Evolutionary conservation across 495 filamentous ascomycete genomes (phyloP).

Genomic region (Neurospora cerealis): DNA sequence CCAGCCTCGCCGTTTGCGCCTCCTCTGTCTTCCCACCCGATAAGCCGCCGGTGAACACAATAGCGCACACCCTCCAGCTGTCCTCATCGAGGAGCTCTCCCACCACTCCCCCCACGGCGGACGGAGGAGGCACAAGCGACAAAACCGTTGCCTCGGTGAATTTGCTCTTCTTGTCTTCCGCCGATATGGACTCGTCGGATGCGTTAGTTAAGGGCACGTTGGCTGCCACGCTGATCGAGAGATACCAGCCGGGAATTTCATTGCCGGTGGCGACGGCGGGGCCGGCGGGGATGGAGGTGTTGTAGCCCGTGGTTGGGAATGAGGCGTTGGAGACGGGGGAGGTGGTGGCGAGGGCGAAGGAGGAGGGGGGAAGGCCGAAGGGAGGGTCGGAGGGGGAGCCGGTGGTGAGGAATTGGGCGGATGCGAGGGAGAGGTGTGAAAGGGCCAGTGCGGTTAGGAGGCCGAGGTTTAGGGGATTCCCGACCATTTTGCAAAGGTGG

Average conservation of each 20-base stretch:
- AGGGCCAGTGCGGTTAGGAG: too few species aligned
- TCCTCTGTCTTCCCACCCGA: neutral
- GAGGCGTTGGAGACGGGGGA: neutral
- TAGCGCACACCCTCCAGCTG: slow-evolving; percentile 10
- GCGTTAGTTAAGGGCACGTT: slow-evolving; percentile 6
- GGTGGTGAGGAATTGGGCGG: neutral
- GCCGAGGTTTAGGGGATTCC: neutral
- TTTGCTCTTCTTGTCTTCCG: neutral
- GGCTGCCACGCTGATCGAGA: slow-evolving; percentile 3
- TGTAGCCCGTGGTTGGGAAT: slow-evolving; percentile 9
- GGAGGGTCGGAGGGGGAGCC: neutral
- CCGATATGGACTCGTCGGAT: neutral
- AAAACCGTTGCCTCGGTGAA: slow-evolving; percentile 4
- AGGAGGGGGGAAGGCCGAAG: slow-evolving; percentile 2
- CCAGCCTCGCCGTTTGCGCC: neutral
- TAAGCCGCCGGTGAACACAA: slow-evolving; percentile 11
- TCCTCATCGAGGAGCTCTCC: too few species aligned
- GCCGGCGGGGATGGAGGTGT: slow-evolving; percentile 9
- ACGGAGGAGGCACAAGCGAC: slow-evolving; percentile 4
- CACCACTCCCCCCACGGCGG: too few species aligned
- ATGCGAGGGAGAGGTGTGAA: neutral
- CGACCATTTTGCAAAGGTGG: neutral
- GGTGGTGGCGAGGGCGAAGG: neutral
- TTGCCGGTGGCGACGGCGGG: neutral
- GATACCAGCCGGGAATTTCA: slow-evolving; percentile 4